Percentiles rank a stretch among this genome's conserved stretches.
Conservation (phyloP, 2,329 filamentous ascomycete species). For the Diplodia mutila region DNA sequence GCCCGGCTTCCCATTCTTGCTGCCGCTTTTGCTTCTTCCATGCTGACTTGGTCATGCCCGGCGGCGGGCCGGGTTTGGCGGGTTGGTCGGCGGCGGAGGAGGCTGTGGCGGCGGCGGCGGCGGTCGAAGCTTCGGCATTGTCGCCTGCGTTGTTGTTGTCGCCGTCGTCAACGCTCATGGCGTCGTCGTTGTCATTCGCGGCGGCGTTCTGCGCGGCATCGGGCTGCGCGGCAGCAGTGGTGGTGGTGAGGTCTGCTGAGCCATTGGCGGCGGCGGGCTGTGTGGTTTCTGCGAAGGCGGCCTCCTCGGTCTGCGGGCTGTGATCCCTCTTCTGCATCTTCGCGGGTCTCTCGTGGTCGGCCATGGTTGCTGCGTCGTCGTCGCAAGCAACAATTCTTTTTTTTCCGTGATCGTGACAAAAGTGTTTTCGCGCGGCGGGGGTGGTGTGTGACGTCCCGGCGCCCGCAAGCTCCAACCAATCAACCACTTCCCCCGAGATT, state of each 20-base stretch:
- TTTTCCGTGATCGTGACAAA: too few species aligned
- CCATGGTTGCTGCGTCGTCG: neutral
- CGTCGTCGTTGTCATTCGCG: neutral
- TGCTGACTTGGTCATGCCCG: constrained; percentile 74
- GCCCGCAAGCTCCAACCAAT: too few species aligned
- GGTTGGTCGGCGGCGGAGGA: constrained; percentile 4
- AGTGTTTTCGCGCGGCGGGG: neutral
- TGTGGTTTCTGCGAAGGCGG: constrained; percentile 1
- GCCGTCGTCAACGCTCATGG: constrained; percentile 27
- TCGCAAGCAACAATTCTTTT: neutral
- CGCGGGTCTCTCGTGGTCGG: constrained; percentile 23
- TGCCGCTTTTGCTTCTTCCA: constrained; percentile 75
- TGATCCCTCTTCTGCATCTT: constrained; percentile 26
- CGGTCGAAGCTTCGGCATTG: neutral
- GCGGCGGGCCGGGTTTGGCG: constrained; percentile 20
- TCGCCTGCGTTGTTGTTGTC: neutral
- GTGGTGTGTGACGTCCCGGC: neutral
- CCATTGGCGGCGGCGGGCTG: constrained; percentile 3
- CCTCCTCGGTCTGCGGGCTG: constrained; percentile 8
- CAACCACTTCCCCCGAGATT: neutral
- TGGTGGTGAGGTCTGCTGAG: neutral
- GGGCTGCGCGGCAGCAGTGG: neutral
- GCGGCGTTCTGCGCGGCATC: neutral
- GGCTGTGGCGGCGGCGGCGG: neutral
- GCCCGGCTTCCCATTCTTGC: constrained; percentile 75